Evolutionary conservation across 2,329 filamentous ascomycete species (phyloP).

Genomic region (Aspergillus fischeri): DNA sequence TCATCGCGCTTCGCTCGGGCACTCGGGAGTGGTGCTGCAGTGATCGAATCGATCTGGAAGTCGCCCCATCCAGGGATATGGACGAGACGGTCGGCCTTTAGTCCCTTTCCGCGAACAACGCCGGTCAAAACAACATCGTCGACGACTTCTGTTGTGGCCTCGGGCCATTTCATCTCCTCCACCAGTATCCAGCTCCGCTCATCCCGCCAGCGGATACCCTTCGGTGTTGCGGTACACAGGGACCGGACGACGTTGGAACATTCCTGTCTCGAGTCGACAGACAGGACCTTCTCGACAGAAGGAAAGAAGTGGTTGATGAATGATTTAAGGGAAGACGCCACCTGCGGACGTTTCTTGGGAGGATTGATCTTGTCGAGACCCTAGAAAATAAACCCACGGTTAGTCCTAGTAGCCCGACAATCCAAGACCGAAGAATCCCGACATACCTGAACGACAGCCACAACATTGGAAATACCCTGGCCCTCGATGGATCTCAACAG

Average conservation of each 20-base stretch:
- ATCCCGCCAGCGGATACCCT: conserved; percentile 92
- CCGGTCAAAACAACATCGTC: conserved; percentile 73
- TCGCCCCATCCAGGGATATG: conserved; percentile 93
- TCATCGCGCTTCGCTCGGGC: conserved; percentile 53
- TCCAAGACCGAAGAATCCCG: background rate
- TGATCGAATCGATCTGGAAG: conserved; percentile 87
- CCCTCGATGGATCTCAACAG: conserved; percentile 84
- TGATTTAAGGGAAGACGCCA: conserved; percentile 79
- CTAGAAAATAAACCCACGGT: conserved; percentile 15
- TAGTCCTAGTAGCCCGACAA: background rate
- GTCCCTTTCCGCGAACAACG: conserved; percentile 74
- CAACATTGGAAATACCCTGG: conserved; percentile 90
- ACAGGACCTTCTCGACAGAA: conserved; percentile 84
- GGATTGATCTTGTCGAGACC: conserved; percentile 74
- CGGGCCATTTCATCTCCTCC: conserved; percentile 72
- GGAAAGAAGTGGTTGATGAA: conserved; percentile 95
- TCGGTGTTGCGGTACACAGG: conserved; percentile 85
- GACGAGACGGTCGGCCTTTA: conserved; percentile 86
- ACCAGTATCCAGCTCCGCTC: conserved; percentile 93
- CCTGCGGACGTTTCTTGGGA: conserved; percentile 70
- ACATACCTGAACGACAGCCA: conserved; percentile 68
- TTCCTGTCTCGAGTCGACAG: conserved; percentile 82
- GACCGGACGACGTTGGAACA: conserved; percentile 87
- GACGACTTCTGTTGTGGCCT: conserved; percentile 42
- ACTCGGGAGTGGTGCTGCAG: conserved; percentile 64